Percentiles rank a stretch among this genome's conserved stretches.
Conservation (phyloP, 176 grass and related monocot species). For the Hsuehochloa calcarea region DNA sequence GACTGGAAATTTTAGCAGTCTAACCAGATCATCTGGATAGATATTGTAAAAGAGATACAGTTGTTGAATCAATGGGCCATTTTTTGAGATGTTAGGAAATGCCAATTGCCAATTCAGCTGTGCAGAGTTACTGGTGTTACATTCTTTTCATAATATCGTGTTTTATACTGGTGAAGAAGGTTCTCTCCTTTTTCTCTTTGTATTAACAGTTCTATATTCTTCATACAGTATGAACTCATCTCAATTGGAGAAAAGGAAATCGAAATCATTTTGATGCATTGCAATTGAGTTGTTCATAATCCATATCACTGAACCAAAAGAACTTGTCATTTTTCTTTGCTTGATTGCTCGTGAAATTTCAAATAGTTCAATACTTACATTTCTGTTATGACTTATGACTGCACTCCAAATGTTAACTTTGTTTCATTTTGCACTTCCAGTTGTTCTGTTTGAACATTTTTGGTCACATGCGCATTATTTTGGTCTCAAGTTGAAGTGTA, state of each 20-base stretch:
- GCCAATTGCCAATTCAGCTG: constrained; percentile 41
- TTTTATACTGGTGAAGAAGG: constrained; percentile 37
- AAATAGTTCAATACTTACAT: background rate
- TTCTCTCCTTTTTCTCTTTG: constrained; percentile 24
- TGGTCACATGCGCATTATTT: background rate
- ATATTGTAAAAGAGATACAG: constrained; percentile 62
- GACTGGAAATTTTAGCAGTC: constrained; percentile 51
- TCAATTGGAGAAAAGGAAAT: constrained; percentile 25
- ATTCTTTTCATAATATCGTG: constrained; percentile 48
- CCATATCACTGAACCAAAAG: background rate
- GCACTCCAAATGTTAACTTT: background rate
- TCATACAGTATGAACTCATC: constrained; percentile 24
- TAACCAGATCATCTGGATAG: constrained; percentile 60
- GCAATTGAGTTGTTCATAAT: constrained; percentile 6
- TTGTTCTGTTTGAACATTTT: background rate
- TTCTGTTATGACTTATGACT: background rate
- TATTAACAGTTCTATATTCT: constrained; percentile 32
- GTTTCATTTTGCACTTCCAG: background rate
- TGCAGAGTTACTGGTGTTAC: constrained; percentile 34
- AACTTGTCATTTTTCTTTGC: background rate
- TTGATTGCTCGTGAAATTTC: background rate
- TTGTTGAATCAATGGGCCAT: constrained; percentile 37
- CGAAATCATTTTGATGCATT: constrained; percentile 22
- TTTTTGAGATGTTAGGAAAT: constrained; percentile 46
- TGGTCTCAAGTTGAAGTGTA: background rate